Conservation (phyloP, 2,329 filamentous ascomycete species). For the Penicillium sumatraense region DNA sequence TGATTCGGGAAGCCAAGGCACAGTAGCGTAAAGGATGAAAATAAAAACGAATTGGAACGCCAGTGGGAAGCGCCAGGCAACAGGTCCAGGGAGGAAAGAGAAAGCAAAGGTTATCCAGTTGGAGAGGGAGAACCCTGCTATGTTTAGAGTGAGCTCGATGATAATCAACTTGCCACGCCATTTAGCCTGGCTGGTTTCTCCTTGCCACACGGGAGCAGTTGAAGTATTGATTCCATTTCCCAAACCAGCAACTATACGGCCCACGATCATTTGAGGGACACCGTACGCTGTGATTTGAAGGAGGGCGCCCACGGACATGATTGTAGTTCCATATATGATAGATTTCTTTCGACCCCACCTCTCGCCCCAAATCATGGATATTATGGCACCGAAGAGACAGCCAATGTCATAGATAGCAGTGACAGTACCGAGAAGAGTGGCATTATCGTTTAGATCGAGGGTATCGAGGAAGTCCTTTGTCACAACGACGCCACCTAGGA, state of each 20-base stretch:
- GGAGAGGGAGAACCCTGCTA: no score
- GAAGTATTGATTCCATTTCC: slow-evolving; percentile 47
- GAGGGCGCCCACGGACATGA: neutral
- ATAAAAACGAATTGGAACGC: slow-evolving; percentile 4
- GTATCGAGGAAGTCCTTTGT: no score
- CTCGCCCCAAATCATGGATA: slow-evolving; percentile 3
- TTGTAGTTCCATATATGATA: neutral
- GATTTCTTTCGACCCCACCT: slow-evolving; percentile 1
- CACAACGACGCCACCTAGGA: no score
- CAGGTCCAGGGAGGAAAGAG: no score
- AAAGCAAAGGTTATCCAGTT: no score
- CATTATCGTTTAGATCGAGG: no score
- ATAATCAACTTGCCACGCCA: slow-evolving; percentile 52
- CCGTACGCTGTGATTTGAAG: slow-evolving; percentile 5
- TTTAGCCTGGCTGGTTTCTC: slow-evolving; percentile 50
- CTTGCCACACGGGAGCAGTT: slow-evolving; percentile 53
- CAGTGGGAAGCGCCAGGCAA: slow-evolving; percentile 10
- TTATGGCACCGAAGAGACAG: neutral
- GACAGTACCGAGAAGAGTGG: no score
- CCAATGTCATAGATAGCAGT: slow-evolving; percentile 5
- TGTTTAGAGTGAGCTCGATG: no score
- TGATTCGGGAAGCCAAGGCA: slow-evolving; percentile 50
- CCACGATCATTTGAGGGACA: slow-evolving; percentile 6
- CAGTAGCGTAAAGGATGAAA: slow-evolving; percentile 5
- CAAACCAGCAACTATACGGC: slow-evolving; percentile 4